Base-by-base conservation (phyloP, 2,329 filamentous ascomycete species). In the Harringtonia aguacate region DNA sequence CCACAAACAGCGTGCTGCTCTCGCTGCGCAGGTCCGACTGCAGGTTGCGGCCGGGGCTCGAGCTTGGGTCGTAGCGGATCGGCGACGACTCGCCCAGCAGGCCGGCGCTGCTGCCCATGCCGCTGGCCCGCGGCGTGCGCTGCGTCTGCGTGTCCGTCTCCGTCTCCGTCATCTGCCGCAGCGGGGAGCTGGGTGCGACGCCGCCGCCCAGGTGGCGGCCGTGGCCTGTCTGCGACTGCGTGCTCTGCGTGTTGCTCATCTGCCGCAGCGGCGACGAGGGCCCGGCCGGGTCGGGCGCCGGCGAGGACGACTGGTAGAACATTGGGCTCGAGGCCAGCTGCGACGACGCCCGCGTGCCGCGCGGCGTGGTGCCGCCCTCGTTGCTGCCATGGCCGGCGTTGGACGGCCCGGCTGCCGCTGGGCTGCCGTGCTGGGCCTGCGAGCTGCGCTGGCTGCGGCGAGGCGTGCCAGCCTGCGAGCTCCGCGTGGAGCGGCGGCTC, bases 1-100 rank as follows among this genome's bases (percentile, higher is more conserved):
- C 70, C 29, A 95, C 82, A 58, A 97, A 97, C 27, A 97, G 72
- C 6, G 81, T 85, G 57, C 88, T 95, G 66, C 82, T 87, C 58
- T 87, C 86, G 61, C 85, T 94, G 53, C 78, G 78, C 48, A 86
- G 70, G 58, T 90, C 81, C 42, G 84, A 82, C 66, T 45, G 73
- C 63, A 50, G 68, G 70, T 57, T 45, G 40, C 77, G 78, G n/a
- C 78, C 80, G 22, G 87, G 86, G 58, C 86, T 94, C 31, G 90
- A 95, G 62, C 87, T 95, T 30, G 87, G 80, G 45, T 86, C 86
- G 60, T 95, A 97, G 60, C 81, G 79, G 53, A 97, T 86, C 2
- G 90, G 90, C 1, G 90, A 97, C 0, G 90, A 97, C 57, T n/a
- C n/a, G n/a, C n/a, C n/a, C n/a, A n/a, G n/a, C n/a, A n/a, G n/a